phyloP scores from a whole-genome alignment of 177 flowering plant genomes.

The Telopea speciosissima region DNA sequence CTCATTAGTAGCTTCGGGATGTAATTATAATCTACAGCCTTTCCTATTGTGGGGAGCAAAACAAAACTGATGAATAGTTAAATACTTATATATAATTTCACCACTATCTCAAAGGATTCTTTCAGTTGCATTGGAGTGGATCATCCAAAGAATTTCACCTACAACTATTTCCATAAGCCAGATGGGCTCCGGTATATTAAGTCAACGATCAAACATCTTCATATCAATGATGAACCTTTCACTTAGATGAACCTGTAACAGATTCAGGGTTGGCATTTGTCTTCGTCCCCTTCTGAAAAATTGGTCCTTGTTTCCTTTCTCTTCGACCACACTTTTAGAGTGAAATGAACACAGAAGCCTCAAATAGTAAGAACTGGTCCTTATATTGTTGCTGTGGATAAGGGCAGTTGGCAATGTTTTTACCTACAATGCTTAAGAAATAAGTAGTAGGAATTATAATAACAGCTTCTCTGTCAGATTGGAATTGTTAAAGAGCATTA shows the following conservation, averaged over 20 bases:
- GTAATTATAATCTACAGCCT: constrained; percentile 4
- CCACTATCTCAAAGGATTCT: constrained; percentile 1
- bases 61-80: not conserved
- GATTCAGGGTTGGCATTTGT: constrained; percentile 5
- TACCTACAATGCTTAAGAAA: constrained; percentile 9
- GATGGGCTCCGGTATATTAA: not conserved
- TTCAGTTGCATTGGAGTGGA: constrained; percentile 5
- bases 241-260: not conserved
- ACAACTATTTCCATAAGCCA: constrained; percentile 10
- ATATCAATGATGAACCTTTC: not conserved
- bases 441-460: not conserved
- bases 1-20: not conserved
- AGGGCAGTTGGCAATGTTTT: not conserved
- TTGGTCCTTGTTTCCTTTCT: too few relatives aligned
- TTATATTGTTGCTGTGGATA: not conserved
- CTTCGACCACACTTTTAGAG: not conserved
- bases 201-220: not conserved
- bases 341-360: not conserved
- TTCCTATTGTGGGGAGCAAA: constrained; percentile 1
- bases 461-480: not conserved
- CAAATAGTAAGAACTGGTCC: too few relatives aligned
- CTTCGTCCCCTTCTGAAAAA: not conserved
- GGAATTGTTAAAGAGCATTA: not conserved
- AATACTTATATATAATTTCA: not conserved
- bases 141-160: constrained; percentile 5